Evolutionary conservation across 2,329 filamentous ascomycete species (phyloP), one percentile per base, ranked within the genome.

Genomic region (Alternaria triticina): DNA sequence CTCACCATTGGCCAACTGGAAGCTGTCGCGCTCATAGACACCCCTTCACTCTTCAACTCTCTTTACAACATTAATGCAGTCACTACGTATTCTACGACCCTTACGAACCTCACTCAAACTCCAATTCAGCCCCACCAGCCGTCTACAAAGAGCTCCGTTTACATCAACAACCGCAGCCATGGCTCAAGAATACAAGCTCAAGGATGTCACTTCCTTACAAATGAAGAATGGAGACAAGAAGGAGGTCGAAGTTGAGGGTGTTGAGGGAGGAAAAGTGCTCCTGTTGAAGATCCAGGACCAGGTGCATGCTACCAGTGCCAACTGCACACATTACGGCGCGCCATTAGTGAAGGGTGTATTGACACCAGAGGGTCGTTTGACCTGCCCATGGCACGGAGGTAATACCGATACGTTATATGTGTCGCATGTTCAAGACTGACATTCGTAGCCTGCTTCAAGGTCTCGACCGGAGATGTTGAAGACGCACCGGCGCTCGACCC

Each of bases 321-420:
- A 91, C 70, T 99, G 96, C 77, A 90, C 88, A 13, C 95, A 98
- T 82, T 98, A 97, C 78, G 95, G 96, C 33, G 96, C 95, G 44
- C 96, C 96, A 13, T 82, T 99, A 68, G 88, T 89, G 57, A 93
- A 95, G 70, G 96, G 96, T 57, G 90, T 98, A 8, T 82, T 99
- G 67, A 92, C 92, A 8, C 88, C 88, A 3, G 90, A 91, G 70
- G 96, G 96, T 6, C 87, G 93, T 54, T 81, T 99, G 66, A 97
- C 93, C 7, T 99, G 96, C 79, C 94, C 95, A 4, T 98, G 96
- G 96, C 95, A 98, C 79, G 95, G 95, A 83, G 93, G 93, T 96
- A 63, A 6, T 49, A 59, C 25, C 15, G 6, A 20, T 13, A 10
- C 11, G 6, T 2, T 33, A 13, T 23, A 3, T 9, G 27, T 17